Conservation (phyloP, 257 asterid genomes). For the Solanum peruvianum region DNA sequence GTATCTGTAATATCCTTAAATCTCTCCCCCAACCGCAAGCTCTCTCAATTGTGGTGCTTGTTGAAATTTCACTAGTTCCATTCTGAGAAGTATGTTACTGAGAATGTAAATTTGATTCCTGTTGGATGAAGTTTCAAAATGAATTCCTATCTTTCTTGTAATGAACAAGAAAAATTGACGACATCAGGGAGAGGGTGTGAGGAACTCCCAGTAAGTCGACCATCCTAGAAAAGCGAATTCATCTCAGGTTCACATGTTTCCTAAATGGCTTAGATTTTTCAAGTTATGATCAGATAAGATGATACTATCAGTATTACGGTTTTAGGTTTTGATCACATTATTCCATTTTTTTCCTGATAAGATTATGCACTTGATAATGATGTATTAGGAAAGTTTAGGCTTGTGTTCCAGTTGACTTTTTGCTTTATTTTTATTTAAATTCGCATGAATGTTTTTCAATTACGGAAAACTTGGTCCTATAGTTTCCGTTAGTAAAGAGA, state of each 20-base stretch:
- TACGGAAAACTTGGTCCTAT: background rate
- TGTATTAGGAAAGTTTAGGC: background rate
- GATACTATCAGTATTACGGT: background rate
- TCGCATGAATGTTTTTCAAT: background rate
- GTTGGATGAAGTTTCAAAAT: background rate
- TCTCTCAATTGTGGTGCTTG: no score
- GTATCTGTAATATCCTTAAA: background rate
- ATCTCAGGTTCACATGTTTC: background rate
- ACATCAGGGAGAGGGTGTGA: background rate
- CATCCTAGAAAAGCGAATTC: background rate
- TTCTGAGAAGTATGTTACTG: background rate
- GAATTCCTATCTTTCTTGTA: background rate
- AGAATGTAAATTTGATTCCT: background rate
- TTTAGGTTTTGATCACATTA: background rate
- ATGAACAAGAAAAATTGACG: background rate
- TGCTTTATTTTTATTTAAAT: background rate
- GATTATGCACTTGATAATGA: background rate
- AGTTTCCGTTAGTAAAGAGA: background rate
- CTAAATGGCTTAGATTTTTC: background rate
- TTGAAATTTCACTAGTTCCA: background rate
- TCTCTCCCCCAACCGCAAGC: background rate
- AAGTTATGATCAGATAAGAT: background rate
- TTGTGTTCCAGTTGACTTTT: background rate
- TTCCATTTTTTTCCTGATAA: background rate
- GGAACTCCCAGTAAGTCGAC: background rate